phyloP scores from a whole-genome alignment of 1,284 basidiomycete species.

The Marasmius sp. region DNA sequence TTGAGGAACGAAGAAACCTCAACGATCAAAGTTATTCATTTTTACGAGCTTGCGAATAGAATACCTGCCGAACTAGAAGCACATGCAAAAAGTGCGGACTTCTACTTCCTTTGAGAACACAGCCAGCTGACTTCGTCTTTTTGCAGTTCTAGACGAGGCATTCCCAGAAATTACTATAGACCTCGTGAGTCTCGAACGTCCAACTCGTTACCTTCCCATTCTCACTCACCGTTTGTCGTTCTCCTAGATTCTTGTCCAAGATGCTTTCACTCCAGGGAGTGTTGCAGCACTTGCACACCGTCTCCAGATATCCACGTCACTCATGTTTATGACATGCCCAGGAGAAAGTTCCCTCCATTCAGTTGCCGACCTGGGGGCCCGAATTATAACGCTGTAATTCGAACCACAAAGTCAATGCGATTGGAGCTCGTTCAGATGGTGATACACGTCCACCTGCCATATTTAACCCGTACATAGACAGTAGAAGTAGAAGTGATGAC shows the following conservation, averaged over 20 bases:
- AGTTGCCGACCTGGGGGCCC: constrained; percentile 47
- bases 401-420: too few relatives aligned
- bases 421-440: too few relatives aligned
- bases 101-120: constrained; percentile 4
- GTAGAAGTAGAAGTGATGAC: neutral
- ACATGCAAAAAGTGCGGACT: constrained; percentile 53
- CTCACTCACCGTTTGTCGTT: neutral
- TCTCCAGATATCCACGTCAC: constrained; percentile 42
- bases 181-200: constrained; percentile 36
- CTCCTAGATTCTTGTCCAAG: constrained; percentile 48
- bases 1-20: constrained; percentile 66
- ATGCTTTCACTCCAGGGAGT: constrained; percentile 41
- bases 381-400: constrained; percentile 44
- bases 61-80: constrained; percentile 62
- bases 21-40: constrained; percentile 66
- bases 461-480: neutral
- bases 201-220: neutral
- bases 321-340: constrained; percentile 58
- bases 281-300: constrained; percentile 46
- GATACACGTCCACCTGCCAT: too few relatives aligned
- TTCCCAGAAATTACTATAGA: constrained; percentile 64
- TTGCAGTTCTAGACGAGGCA: constrained; percentile 55
- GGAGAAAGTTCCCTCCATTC: constrained; percentile 39
- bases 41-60: constrained; percentile 48
- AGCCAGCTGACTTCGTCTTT: constrained; percentile 1